Percentiles rank a stretch among this genome's conserved stretches.
Conservation (phyloP, 768 basidiomycete genomes). For the Pseudohyphozyma bogoriensis region DNA sequence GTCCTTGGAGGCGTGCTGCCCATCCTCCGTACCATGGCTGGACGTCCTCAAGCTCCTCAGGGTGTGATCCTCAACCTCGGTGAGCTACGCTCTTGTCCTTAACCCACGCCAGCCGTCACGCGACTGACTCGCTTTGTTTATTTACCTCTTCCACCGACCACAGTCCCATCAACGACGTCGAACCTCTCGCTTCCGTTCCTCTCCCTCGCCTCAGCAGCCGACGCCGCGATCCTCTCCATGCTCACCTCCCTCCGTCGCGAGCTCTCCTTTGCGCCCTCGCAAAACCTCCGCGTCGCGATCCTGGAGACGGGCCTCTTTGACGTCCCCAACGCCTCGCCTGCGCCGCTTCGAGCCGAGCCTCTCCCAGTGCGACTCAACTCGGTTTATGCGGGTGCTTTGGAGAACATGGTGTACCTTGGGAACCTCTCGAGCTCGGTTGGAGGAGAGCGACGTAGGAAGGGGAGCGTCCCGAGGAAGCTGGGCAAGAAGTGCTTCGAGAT, state of each 20-base stretch:
- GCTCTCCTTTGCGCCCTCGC: constrained; percentile 1
- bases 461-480: constrained; percentile 1
- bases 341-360: not conserved
- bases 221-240: constrained; percentile 11
- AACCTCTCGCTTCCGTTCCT: constrained; percentile 23
- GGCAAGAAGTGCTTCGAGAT: constrained; percentile 10
- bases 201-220: constrained; percentile 13
- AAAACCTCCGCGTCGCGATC: constrained; percentile 1
- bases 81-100: not conserved
- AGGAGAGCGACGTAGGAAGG: not conserved
- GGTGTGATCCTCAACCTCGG: constrained; percentile 13
- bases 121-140: not conserved
- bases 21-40: constrained; percentile 16
- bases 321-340: not conserved
- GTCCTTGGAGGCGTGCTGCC: constrained; percentile 26
- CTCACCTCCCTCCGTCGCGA: constrained; percentile 28
- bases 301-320: constrained; percentile 21
- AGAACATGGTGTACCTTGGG: not conserved
- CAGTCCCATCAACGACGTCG: constrained; percentile 14
- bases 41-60: constrained; percentile 4
- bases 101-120: not conserved
- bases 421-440: not conserved
- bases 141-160: no score
- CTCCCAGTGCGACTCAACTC: constrained; percentile 18
- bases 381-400: constrained; percentile 15